Conservation (phyloP, 164 flowering plant genomes). For the Kalanchoe fedtschenkoi region DNA sequence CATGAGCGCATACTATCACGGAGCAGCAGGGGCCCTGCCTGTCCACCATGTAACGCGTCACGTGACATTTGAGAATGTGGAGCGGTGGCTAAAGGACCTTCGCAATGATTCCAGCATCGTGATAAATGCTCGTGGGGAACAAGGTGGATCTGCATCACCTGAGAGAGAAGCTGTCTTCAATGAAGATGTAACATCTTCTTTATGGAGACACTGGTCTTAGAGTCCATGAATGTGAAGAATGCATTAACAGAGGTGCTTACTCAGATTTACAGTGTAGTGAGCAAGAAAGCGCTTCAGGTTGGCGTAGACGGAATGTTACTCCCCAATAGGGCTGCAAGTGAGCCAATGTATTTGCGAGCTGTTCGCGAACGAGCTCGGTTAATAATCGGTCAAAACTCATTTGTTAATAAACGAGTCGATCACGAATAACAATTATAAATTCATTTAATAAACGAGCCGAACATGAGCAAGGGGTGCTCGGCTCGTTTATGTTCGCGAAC, state of each 20-base stretch:
- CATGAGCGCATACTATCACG: conserved; percentile 82
- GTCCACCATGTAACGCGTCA: conserved; percentile 86
- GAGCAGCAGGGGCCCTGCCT: conserved; percentile 74
- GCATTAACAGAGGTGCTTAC: conserved; percentile 71
- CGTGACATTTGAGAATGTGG: conserved; percentile 68
- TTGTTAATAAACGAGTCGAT: too few relatives aligned
- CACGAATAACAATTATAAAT: too few relatives aligned
- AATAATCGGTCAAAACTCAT: too few relatives aligned
- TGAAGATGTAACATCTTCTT: conserved; percentile 57
- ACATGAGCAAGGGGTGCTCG: too few relatives aligned
- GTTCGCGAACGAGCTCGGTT: too few relatives aligned
- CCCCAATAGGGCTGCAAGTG: too few relatives aligned
- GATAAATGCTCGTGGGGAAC: conserved; percentile 77
- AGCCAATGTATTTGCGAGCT: too few relatives aligned
- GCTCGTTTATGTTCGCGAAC: too few relatives aligned
- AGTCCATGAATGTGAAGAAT: conserved; percentile 61
- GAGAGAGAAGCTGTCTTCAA: conserved; percentile 51
- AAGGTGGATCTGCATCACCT: conserved; percentile 74
- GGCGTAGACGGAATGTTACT: conserved; percentile 65
- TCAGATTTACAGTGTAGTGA: conserved; percentile 59
- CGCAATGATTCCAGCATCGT: conserved; percentile 58
- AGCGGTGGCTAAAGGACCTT: conserved; percentile 78
- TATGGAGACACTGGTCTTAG: conserved; percentile 82
- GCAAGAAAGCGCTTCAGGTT: conserved; percentile 60
- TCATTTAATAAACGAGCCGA: too few relatives aligned